phyloP scores from a whole-genome alignment of 2,329 filamentous ascomycete genomes.

The Fusarium chlamydosporum region DNA sequence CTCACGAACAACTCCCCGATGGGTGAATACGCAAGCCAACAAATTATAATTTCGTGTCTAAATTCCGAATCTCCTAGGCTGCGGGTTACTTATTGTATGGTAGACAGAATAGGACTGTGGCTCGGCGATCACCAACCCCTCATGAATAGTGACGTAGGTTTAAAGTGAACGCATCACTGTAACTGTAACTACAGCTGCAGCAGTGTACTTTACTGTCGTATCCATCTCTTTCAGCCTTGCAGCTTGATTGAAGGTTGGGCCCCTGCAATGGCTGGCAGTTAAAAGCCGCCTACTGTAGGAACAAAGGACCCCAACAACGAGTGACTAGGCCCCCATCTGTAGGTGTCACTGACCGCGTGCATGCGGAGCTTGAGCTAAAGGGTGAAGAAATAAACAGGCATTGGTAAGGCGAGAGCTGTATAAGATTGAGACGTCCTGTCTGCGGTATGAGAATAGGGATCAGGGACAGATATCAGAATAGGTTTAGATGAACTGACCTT shows the following conservation, averaged over 20 bases:
- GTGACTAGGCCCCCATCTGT: slow-evolving; percentile 12
- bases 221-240: slow-evolving; percentile 39
- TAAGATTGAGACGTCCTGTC: neutral
- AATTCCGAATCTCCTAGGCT: slow-evolving; percentile 7
- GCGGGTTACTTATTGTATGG: slow-evolving; percentile 7
- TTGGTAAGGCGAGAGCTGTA: neutral
- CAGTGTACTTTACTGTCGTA: neutral
- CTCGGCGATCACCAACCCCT: slow-evolving; percentile 30
- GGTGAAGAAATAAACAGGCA: slow-evolving; percentile 25
- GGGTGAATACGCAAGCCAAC: neutral
- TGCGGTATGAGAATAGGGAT: neutral
- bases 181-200: neutral
- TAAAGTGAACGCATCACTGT: neutral
- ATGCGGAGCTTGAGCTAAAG: slow-evolving; percentile 27
- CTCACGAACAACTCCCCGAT: neutral
- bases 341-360: slow-evolving; percentile 25
- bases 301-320: slow-evolving; percentile 26
- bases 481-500: neutral
- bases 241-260: slow-evolving; percentile 21
- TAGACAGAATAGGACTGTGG: slow-evolving; percentile 28
- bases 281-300: slow-evolving; percentile 27
- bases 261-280: slow-evolving; percentile 32
- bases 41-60: slow-evolving; percentile 5
- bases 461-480: neutral
- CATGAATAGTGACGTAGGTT: slow-evolving; percentile 28